Conservation (phyloP, 768 basidiomycete genomes). For the Phanerodontia chrysosporium region DNA sequence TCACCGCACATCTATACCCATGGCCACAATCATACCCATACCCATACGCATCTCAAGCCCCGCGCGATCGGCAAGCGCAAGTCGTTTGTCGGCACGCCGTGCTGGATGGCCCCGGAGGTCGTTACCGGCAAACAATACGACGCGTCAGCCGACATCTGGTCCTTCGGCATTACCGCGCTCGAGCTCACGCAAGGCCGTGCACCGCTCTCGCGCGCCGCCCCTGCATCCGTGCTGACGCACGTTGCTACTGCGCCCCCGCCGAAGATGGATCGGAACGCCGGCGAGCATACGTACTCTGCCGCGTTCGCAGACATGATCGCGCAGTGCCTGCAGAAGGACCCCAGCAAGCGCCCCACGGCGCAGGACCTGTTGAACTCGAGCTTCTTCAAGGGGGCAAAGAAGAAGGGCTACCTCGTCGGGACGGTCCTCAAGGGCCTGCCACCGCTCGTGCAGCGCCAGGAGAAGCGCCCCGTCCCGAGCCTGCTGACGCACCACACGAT, state of each 20-base stretch:
- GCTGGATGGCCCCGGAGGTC: slow-evolving; percentile 97
- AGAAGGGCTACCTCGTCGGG: slow-evolving; percentile 72
- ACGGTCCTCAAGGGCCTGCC: slow-evolving; percentile 73
- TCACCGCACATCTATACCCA: slow-evolving; percentile 26
- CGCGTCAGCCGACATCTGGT: slow-evolving; percentile 90
- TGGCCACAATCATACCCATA: slow-evolving; percentile 3
- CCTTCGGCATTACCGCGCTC: slow-evolving; percentile 91
- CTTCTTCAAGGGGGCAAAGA: slow-evolving; percentile 80
- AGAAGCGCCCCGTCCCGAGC: slow-evolving; percentile 46
- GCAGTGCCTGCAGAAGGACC: slow-evolving; percentile 81
- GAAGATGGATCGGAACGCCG: slow-evolving; percentile 67
- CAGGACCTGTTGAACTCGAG: slow-evolving; percentile 68
- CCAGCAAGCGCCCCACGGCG: slow-evolving; percentile 73
- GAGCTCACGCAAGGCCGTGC: slow-evolving; percentile 86
- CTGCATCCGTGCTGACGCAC: slow-evolving; percentile 69
- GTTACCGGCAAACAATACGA: slow-evolving; percentile 84
- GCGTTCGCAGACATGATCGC: slow-evolving; percentile 82
- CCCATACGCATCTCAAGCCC: slow-evolving; percentile 16
- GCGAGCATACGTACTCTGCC: slow-evolving; percentile 70
- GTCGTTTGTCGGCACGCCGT: slow-evolving; percentile 94
- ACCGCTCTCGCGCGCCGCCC: slow-evolving; percentile 73
- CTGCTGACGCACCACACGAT: slow-evolving; percentile 44
- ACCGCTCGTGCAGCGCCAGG: slow-evolving; percentile 68
- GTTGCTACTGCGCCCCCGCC: slow-evolving; percentile 80
- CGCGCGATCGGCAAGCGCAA: slow-evolving; percentile 72